These are phyloP conservation scores for Neoarthrinium moseri DNA, from an alignment of 2,329 filamentous ascomycete genomes.

Conservation along the genomic window DNA sequence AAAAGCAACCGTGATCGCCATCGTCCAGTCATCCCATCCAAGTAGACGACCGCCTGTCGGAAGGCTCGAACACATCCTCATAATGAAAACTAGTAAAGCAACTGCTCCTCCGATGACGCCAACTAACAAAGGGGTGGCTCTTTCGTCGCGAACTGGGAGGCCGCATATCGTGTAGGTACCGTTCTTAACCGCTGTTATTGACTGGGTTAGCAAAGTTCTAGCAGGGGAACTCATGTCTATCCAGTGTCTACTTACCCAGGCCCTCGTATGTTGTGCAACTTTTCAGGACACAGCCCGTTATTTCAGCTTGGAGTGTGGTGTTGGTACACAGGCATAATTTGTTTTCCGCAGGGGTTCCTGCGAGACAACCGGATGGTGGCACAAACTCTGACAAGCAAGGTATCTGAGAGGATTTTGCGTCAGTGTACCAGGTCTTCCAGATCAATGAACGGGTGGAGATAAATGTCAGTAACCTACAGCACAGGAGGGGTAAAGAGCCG, in stretches of 20 bases:
- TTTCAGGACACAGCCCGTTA: conserved; percentile 8
- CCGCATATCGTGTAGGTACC: conserved; percentile 13
- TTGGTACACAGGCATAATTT: conserved; percentile 9
- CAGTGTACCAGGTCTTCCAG: too few species aligned
- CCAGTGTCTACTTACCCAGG: conserved; percentile 6
- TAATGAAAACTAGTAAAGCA: conserved; percentile 9
- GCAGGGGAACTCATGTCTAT: background rate
- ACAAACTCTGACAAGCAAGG: conserved; percentile 1
- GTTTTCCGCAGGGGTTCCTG: background rate
- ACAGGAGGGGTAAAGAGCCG: conserved; percentile 4
- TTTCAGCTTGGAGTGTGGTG: conserved; percentile 4
- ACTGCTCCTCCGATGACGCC: conserved; percentile 15
- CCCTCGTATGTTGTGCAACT: conserved; percentile 13
- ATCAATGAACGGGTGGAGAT: too few species aligned
- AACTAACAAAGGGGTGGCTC: conserved; percentile 10
- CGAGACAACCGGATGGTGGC: background rate
- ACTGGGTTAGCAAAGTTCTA: background rate
- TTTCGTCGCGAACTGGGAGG: conserved; percentile 10
- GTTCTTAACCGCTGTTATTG: conserved; percentile 12
- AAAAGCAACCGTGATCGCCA: conserved; percentile 10
- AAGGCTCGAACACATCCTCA: conserved; percentile 12
- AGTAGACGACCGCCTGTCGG: conserved; percentile 9
- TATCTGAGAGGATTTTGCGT: background rate
- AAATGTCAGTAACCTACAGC: conserved; percentile 8
- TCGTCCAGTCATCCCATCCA: conserved; percentile 16